Conservation (phyloP, 108 stramenopile species). For the Aurantiochytrium sp. region DNA sequence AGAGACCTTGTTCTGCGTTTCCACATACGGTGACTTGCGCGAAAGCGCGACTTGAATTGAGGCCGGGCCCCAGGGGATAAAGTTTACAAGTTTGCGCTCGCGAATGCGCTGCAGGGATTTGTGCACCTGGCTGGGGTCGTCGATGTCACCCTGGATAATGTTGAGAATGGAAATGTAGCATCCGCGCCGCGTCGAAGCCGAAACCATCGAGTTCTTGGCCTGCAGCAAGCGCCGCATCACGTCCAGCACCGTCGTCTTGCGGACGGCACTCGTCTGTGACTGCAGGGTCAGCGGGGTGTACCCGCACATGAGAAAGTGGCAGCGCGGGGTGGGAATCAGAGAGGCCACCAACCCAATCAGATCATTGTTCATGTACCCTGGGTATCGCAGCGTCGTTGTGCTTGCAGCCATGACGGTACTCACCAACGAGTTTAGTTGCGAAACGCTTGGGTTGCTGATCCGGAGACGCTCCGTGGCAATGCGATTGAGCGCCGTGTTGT, state of each 20-base stretch:
- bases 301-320: conserved; percentile 98
- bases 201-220: conserved; percentile 97
- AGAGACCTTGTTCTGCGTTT: conserved; percentile 51
- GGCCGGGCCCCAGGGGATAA: conserved; percentile 98
- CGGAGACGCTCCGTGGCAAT: conserved; percentile 88
- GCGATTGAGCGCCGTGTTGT: conserved; percentile 86
- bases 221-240: conserved; percentile 97
- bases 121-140: conserved; percentile 92
- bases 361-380: conserved; percentile 99
- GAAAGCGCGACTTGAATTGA: conserved; percentile 95
- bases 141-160: conserved; percentile 91
- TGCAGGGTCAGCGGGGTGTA: conserved; percentile 80
- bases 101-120: conserved; percentile 93
- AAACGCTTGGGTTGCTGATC: conserved; percentile 84
- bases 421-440: conserved; percentile 90
- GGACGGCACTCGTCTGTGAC: conserved; percentile 53
- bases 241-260: conserved; percentile 97
- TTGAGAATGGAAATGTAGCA: conserved; percentile 97
- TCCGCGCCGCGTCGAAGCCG: conserved; percentile 76
- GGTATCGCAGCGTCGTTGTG: conserved; percentile 94
- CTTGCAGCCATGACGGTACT: conserved; percentile 97
- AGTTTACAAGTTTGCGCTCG: conserved; percentile 79
- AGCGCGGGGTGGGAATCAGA: conserved; percentile 94
- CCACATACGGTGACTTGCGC: conserved; percentile 80
- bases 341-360: conserved; percentile 88